Evolutionary conservation across 1,139 yeast genomes (phyloP), one percentile per base, ranked within the genome.

Genomic region (Diutina scorzettiae): DNA sequence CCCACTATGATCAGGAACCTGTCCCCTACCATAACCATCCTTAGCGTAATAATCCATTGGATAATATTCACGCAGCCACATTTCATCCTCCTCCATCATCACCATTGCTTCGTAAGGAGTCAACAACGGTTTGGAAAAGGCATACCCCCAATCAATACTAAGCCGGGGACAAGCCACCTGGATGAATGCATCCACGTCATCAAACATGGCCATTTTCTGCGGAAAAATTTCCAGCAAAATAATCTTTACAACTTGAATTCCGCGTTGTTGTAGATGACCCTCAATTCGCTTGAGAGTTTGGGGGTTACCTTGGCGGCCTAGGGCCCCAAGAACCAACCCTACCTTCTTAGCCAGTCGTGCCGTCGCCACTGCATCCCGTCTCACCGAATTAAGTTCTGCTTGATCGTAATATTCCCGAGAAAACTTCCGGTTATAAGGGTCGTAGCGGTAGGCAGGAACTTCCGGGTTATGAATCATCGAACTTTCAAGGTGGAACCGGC

Each of bases 131-230:
- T 83, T 84, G 45, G 80, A 78, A 56, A 91, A 91, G 0, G 98
- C 98, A 57, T 93, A 91, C 1, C 99, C 99, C 99, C 99, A 91
- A 58, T 91, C 99, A 37, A 91, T 91, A 2, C 96, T 85, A 43
- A 91, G 66, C 51, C 99, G 68, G 0, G 99, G 99, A 57, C 99
- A 91, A 0, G 98, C 99, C 3, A 91, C 96, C 59, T 91, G 99
- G 17, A 91, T 83, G 70, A 94, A 91, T 5, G 89, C 95, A 60
- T 91, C 98, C 18, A 91, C 77, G 53, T 86, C 94, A 52, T 85
- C 89, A 62, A 91, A 91, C 80, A 83, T 82, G n/a, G 96, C 82
- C 32, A 91, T 64, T 53, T 91, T 91, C 43, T 79, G 84, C 0
- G 99, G 99, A 60, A 91, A 87, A 11, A 91, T 86, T 57, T 91